phyloP scores from a whole-genome alignment of 2,329 filamentous ascomycete genomes.

The Xylariales sp. region DNA sequence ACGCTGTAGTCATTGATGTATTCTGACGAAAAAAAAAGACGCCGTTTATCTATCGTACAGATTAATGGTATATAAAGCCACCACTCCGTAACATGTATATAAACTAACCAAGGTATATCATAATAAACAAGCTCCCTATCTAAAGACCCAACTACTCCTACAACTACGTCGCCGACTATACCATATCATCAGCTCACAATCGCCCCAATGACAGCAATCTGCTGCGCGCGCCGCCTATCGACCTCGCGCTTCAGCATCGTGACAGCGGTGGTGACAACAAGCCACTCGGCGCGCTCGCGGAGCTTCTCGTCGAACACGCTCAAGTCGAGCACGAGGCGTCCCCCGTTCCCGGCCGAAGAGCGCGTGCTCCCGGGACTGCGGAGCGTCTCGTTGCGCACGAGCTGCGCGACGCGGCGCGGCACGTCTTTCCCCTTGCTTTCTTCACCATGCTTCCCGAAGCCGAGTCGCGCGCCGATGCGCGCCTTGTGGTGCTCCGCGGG shows the following conservation, averaged over 20 bases:
- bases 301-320: conserved; percentile 49
- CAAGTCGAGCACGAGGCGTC: conserved; percentile 59
- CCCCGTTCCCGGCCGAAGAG: conserved; percentile 62
- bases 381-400: conserved; percentile 56
- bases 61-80: no score
- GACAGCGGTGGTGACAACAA: conserved; percentile 67
- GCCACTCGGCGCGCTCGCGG: conserved; percentile 57
- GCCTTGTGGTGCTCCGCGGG: no score
- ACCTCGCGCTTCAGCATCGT: conserved; percentile 75
- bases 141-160: not conserved
- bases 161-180: not conserved
- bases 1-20: no score
- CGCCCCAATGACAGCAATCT: conserved; percentile 59
- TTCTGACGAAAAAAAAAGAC: no score
- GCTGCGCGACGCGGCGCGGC: conserved; percentile 52
- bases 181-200: conserved; percentile 12
- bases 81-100: no score
- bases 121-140: not conserved
- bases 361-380: conserved; percentile 55
- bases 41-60: no score
- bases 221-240: conserved; percentile 65
- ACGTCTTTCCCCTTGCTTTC: conserved; percentile 49
- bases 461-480: no score
- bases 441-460: conserved; percentile 27
- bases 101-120: not conserved